These are phyloP conservation scores for Chytridium lagenaria DNA, from an alignment of 371 early-diverging fungal species.

Conservation along the genomic window DNA sequence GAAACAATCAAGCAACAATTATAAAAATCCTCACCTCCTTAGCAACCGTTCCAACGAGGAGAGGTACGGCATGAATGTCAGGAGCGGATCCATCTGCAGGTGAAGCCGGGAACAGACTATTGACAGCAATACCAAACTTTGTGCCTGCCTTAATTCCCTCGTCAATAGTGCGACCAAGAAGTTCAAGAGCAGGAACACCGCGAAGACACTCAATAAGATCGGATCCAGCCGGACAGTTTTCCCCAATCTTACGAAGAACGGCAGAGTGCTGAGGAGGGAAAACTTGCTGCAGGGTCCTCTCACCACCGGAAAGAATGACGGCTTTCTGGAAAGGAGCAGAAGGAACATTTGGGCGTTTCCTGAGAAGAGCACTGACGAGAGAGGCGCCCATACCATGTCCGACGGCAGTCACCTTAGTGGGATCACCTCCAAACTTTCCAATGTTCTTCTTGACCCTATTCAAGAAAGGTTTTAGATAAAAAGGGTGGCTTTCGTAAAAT, in stretches of 20 bases:
- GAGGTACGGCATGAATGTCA: neutral
- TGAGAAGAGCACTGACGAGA: neutral
- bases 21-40: no score
- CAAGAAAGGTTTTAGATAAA: no score
- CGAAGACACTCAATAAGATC: neutral
- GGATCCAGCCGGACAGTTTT: neutral
- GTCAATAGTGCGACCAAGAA: neutral
- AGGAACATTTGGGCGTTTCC: neutral
- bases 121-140: no score
- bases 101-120: no score
- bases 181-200: neutral
- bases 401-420: constrained; percentile 3
- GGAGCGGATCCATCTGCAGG: no score
- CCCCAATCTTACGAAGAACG: neutral
- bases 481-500: no score
- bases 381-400: constrained; percentile 5
- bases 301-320: constrained; percentile 14
- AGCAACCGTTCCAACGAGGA: neutral
- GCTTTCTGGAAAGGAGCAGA: constrained; percentile 5
- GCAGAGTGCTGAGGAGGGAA: neutral
- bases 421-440: constrained; percentile 18
- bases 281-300: neutral
- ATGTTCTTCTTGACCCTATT: constrained; percentile 12
- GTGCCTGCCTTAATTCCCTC: no score
- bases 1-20: no score